These are phyloP conservation scores for Coprinopsis cinerea DNA, from an alignment of 768 basidiomycete genomes.

Conservation along the genomic window DNA sequence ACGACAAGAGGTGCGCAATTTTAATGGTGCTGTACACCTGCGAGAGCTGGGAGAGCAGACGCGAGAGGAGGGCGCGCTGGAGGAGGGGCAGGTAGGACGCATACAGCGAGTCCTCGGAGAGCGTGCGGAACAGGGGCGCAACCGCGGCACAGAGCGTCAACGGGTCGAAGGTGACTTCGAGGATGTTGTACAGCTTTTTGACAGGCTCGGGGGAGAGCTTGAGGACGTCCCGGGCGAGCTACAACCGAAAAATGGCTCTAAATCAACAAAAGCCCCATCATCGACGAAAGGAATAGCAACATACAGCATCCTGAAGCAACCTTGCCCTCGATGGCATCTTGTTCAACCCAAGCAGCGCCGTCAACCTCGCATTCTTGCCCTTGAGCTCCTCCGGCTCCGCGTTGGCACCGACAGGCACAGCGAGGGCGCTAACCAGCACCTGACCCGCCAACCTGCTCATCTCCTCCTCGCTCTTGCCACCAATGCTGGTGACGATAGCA, in stretches of 20 bases:
- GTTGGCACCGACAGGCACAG: conserved; percentile 74
- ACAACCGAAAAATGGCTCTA: conserved; percentile 7
- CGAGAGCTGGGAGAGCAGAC: conserved; percentile 84
- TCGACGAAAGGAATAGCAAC: conserved; percentile 25
- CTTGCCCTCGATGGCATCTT: conserved; percentile 84
- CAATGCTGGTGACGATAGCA: conserved; percentile 62
- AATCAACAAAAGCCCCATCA: conserved; percentile 4
- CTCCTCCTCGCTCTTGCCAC: conserved; percentile 74
- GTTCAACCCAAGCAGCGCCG: conserved; percentile 77
- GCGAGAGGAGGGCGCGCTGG: conserved; percentile 85
- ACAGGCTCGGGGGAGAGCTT: conserved; percentile 69
- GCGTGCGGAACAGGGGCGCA: conserved; percentile 66
- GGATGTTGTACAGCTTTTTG: conserved; percentile 76
- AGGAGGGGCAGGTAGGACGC: conserved; percentile 85
- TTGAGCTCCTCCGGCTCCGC: conserved; percentile 42
- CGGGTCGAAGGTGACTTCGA: conserved; percentile 93
- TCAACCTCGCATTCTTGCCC: conserved; percentile 71
- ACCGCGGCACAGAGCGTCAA: conserved; percentile 75
- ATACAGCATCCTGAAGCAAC: conserved; percentile 81
- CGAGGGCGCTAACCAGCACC: conserved; percentile 87
- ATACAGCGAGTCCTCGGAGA: conserved; percentile 40
- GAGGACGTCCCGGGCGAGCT: conserved; percentile 81
- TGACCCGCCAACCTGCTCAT: conserved; percentile 78
- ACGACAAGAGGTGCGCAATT: conserved; percentile 66
- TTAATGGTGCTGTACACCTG: conserved; percentile 89